Conservation (phyloP, 2,329 filamentous ascomycete species). For the Fusarium sacchari region DNA sequence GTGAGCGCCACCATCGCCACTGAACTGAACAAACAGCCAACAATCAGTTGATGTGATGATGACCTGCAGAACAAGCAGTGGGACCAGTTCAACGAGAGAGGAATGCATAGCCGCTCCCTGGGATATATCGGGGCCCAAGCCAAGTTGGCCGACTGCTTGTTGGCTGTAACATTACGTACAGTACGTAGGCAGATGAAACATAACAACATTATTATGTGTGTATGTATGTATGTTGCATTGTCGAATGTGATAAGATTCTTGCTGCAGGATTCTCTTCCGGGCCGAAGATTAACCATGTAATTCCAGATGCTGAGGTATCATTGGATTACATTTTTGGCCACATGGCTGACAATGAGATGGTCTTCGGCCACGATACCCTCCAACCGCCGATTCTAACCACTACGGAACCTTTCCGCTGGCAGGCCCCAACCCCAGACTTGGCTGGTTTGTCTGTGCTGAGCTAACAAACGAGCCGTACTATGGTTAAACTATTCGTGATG, state of each 20-base stretch:
- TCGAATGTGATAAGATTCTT: slow-evolving; percentile 22
- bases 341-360: slow-evolving; percentile 11
- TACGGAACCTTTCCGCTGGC: slow-evolving; percentile 32
- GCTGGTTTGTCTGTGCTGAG: slow-evolving; percentile 5
- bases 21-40: not conserved
- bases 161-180: slow-evolving; percentile 20
- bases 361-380: slow-evolving; percentile 7
- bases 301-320: slow-evolving; percentile 1
- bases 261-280: not conserved
- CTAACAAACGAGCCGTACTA: not conserved
- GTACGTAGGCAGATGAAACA: slow-evolving; percentile 17
- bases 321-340: slow-evolving; percentile 4
- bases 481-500: not conserved
- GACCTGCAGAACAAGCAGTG: slow-evolving; percentile 15
- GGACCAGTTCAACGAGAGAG: slow-evolving; percentile 23
- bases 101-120: slow-evolving; percentile 15
- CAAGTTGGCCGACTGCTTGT: not conserved
- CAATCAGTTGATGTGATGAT: slow-evolving; percentile 17
- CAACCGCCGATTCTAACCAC: slow-evolving; percentile 31
- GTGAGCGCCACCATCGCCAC: slow-evolving; percentile 30
- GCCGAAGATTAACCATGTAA: slow-evolving; percentile 33
- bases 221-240: not conserved
- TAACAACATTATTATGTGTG: no score
- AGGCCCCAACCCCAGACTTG: not conserved
- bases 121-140: not conserved